Percentiles rank a stretch among this genome's conserved stretches.
Conservation (phyloP, 225 moss, liverwort and hornwort species). For the Polytrichum commune region DNA sequence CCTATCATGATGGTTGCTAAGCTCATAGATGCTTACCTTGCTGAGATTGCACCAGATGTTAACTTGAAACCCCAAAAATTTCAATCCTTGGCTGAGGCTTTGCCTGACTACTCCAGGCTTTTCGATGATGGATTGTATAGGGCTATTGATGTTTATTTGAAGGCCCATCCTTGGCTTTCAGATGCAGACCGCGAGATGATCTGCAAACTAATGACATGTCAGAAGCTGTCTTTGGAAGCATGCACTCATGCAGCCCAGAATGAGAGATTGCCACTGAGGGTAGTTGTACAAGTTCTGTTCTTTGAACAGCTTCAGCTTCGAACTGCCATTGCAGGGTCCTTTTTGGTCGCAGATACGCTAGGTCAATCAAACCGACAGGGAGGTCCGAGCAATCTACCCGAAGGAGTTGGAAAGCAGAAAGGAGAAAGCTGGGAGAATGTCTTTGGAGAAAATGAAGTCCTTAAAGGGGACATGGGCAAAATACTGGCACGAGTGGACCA, state of each 20-base stretch:
- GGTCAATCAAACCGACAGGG: conserved; percentile 34
- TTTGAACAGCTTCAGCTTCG: conserved; percentile 71
- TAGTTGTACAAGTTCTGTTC: conserved; percentile 64
- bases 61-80: conserved; percentile 58
- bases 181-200: conserved; percentile 50
- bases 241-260: conserved; percentile 73
- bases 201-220: conserved; percentile 64
- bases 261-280: conserved; percentile 55
- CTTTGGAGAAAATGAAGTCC: conserved; percentile 36
- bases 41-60: conserved; percentile 61
- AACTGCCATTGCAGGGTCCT: conserved; percentile 59
- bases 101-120: conserved; percentile 43
- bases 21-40: conserved; percentile 58
- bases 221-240: conserved; percentile 65
- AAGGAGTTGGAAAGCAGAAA: conserved; percentile 25
- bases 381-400: conserved; percentile 12
- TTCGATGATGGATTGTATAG: conserved; percentile 58
- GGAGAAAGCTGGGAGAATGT: conserved; percentile 38
- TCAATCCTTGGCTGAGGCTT: conserved; percentile 45
- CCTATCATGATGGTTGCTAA: conserved; percentile 68
- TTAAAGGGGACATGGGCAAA: conserved; percentile 58
- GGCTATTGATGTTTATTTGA: conserved; percentile 65
- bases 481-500: conserved; percentile 51
- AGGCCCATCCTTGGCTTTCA: conserved; percentile 60
- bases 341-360: conserved; percentile 37